These are phyloP conservation scores for Carallia brachiata DNA, from an alignment of 345 rosid species.

Conservation along the genomic window DNA sequence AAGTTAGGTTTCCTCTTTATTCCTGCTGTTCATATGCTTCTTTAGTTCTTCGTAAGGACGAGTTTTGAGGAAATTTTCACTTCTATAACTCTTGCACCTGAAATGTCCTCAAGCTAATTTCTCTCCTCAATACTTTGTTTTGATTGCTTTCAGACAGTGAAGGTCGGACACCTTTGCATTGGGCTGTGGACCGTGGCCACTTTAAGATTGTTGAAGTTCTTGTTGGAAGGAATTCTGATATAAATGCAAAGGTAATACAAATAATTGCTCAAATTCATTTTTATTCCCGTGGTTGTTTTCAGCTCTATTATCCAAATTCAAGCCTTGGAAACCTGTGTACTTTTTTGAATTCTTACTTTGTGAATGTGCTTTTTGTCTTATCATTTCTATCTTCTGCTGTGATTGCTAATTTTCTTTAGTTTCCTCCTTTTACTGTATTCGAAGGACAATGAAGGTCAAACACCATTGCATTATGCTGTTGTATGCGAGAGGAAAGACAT, in stretches of 20 bases:
- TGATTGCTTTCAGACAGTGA: slow-evolving; percentile 69
- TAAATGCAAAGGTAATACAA: slow-evolving; percentile 68
- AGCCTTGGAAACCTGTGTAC: too few relatives aligned
- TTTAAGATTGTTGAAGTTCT: slow-evolving; percentile 49
- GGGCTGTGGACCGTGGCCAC: slow-evolving; percentile 98
- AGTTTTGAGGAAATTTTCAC: background rate
- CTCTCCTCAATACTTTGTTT: background rate
- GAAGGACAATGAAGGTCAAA: slow-evolving; percentile 94
- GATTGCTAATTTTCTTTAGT: slow-evolving; percentile 7
- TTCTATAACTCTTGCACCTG: too few relatives aligned
- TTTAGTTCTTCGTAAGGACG: background rate
- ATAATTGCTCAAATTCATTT: too few relatives aligned
- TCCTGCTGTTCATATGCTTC: background rate
- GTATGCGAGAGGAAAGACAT: slow-evolving; percentile 83
- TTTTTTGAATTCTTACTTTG: too few relatives aligned
- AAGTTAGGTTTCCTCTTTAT: background rate
- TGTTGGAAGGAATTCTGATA: slow-evolving; percentile 59
- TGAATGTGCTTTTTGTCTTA: background rate
- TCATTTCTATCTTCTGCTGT: background rate
- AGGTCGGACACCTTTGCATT: slow-evolving; percentile 89
- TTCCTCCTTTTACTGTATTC: slow-evolving; percentile 14
- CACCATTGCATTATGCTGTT: slow-evolving; percentile 88
- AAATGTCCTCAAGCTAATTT: background rate
- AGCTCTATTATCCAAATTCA: too few relatives aligned
- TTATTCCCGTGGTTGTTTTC: too few relatives aligned